Evolutionary conservation across 2,329 filamentous ascomycete species (phyloP), one percentile per base, ranked within the genome.

Genomic region (Fusarium buxicola): DNA sequence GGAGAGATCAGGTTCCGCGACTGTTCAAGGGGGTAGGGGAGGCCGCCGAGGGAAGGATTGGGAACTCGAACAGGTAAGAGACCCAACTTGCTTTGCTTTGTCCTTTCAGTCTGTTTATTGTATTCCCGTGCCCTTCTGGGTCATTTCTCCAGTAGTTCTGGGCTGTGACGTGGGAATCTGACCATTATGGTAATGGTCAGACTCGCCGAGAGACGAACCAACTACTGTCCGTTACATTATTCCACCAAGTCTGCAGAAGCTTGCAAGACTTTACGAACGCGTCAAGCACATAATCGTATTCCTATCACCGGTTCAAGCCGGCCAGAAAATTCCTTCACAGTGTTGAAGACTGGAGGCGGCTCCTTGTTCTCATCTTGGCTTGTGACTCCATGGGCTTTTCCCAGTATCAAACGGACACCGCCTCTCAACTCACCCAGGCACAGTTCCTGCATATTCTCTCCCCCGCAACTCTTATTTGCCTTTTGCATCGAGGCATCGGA

Each of bases 21-120:
- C 84, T 41, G 83, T 87, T 49, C 82, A 85, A 61, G 86, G 86
- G 60, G 83, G 84, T 10, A 82, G 91, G 59, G 90, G 90, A 15
- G 89, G 89, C 45, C 87, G 92, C 75, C 83, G 92, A 68, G 86
- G 88, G 59, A 86, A 92, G 59, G 92, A 96, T 71, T 92, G 89
- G 75, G 92, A 96, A 60, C 84, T 95, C 49, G 92, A 96, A 74
- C 89, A 89, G 82, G 92, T 93, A 74, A 84, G 86, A 55, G 32
- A 15, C 35, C 38, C 43, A 12, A 21, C 39, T 46, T 54, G 47
- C 30, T 50, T 60, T 60, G 24, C 25, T 40, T 24, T 50, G 12
- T n/a, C 28, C 40, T 5, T 35, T 16, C 6, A 31, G 15, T 12
- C 16, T 28, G 24, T 51, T 28, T 21, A 31, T 54, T 34, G 12